These are phyloP conservation scores for Pseudomonodictys pantanalensis DNA, from an alignment of 495 filamentous ascomycete genomes.

Conservation along the genomic window DNA sequence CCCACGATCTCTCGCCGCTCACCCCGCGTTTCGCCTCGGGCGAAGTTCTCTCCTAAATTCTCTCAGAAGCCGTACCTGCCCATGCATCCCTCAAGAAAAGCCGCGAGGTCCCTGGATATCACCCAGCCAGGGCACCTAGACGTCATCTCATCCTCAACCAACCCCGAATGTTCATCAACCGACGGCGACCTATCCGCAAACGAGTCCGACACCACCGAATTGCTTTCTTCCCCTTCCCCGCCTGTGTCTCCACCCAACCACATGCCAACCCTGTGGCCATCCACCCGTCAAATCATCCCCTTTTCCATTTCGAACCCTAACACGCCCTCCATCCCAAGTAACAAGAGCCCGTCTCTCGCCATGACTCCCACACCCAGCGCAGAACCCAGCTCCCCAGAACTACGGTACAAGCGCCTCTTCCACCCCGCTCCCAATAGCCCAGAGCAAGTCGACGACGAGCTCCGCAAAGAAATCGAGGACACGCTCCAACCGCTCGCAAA, in stretches of 20 bases:
- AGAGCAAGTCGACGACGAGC: not conserved
- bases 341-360: not conserved
- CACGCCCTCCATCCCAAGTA: constrained; percentile 22
- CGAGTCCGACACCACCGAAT: constrained; percentile 24
- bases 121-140: not conserved
- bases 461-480: constrained; percentile 1
- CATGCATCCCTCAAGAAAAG: not conserved
- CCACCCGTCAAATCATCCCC: constrained; percentile 31
- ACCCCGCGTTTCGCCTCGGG: too few species aligned
- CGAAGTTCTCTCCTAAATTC: too few species aligned
- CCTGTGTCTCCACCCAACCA: constrained; percentile 19
- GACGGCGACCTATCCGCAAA: constrained; percentile 7
- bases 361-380: constrained; percentile 8
- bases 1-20: too few species aligned
- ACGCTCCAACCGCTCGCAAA: constrained; percentile 5
- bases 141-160: constrained; percentile 17
- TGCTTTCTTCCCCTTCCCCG: constrained; percentile 27
- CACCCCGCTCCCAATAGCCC: constrained; percentile 15
- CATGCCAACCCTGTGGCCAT: constrained; percentile 31
- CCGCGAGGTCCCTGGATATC: not conserved
- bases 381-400: constrained; percentile 33
- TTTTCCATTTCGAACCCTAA: constrained; percentile 27
- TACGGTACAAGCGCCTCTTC: constrained; percentile 36
- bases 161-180: constrained; percentile 8
- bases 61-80: constrained; percentile 17